phyloP scores from a whole-genome alignment of 2,329 filamentous ascomycete genomes.

The Hypoxylon sp. region DNA sequence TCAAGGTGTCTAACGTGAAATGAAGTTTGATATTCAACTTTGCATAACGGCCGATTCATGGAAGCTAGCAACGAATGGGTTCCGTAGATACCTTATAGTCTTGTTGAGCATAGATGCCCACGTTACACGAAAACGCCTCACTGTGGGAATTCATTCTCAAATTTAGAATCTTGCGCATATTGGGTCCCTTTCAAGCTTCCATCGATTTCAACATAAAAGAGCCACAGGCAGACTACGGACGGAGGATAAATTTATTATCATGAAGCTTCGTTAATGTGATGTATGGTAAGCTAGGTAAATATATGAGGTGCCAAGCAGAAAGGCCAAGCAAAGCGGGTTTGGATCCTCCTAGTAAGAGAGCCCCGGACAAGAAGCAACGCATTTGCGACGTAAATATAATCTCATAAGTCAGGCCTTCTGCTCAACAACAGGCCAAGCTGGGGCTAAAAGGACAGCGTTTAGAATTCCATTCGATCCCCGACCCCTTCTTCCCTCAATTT shows the following conservation, averaged over 20 bases:
- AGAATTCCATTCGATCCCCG: constrained; percentile 69
- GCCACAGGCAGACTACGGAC: neutral
- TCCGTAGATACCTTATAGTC: too few species aligned
- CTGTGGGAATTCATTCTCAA: neutral
- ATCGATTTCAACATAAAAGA: neutral
- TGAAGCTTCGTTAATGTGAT: neutral
- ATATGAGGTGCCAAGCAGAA: neutral
- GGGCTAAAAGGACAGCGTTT: neutral
- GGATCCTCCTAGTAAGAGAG: neutral
- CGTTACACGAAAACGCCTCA: neutral
- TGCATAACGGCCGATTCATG: neutral
- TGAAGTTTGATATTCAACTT: neutral
- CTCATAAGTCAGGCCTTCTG: neutral
- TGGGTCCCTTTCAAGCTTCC: neutral
- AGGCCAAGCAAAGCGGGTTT: constrained; percentile 3
- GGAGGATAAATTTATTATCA: neutral
- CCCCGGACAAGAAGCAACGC: neutral
- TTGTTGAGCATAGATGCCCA: too few species aligned
- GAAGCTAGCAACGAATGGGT: too few species aligned
- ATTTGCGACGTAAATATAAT: constrained; percentile 1
- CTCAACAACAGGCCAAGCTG: neutral
- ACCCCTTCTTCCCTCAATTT: constrained; percentile 70
- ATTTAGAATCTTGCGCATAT: neutral
- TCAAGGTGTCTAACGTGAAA: constrained; percentile 41
- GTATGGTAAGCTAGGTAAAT: constrained; percentile 9